These are phyloP conservation scores for Podospora fimiseda DNA, from an alignment of 495 filamentous ascomycete species.

Conservation along the genomic window DNA sequence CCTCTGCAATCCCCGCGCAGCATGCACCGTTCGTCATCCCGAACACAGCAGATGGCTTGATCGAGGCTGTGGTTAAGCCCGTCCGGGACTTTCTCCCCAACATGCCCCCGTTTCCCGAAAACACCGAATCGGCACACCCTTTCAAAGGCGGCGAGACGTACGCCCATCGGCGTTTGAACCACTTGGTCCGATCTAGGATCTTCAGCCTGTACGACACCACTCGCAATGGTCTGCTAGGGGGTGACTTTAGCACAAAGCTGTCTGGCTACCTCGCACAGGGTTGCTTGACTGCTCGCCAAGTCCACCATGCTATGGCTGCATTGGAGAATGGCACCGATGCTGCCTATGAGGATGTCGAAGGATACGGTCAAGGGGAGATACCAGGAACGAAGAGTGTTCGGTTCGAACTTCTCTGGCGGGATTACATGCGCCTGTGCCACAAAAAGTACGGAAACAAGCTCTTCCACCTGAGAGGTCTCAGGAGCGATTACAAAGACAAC, in stretches of 20 bases:
- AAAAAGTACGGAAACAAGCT: conserved; percentile 56
- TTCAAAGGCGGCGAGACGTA: conserved; percentile 59
- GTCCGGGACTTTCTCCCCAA: conserved; percentile 31
- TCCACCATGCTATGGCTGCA: conserved; percentile 53
- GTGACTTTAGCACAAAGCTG: conserved; percentile 64
- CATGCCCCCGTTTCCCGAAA: conserved; percentile 39
- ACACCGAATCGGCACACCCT: conserved; percentile 51
- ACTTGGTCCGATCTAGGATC: conserved; percentile 52
- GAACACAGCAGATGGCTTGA: conserved; percentile 39
- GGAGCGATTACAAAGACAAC: conserved; percentile 30
- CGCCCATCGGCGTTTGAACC: conserved; percentile 47
- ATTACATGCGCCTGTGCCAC: conserved; percentile 67
- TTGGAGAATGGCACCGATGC: conserved; percentile 56
- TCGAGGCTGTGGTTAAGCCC: conserved; percentile 48
- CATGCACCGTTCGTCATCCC: conserved; percentile 55
- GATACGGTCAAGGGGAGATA: conserved; percentile 60
- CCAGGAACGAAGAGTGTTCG: conserved; percentile 60
- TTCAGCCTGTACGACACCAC: conserved; percentile 58
- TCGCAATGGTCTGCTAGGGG: conserved; percentile 59
- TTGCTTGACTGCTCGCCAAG: conserved; percentile 58
- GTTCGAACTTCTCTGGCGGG: conserved; percentile 67
- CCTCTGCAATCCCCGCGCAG: conserved; percentile 45
- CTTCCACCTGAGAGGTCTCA: conserved; percentile 56
- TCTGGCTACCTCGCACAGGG: conserved; percentile 64
- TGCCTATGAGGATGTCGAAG: conserved; percentile 27